Evolutionary conservation across 352 stramenopile genomes (phyloP).

Genomic region (Globisporangium cystogenes): DNA sequence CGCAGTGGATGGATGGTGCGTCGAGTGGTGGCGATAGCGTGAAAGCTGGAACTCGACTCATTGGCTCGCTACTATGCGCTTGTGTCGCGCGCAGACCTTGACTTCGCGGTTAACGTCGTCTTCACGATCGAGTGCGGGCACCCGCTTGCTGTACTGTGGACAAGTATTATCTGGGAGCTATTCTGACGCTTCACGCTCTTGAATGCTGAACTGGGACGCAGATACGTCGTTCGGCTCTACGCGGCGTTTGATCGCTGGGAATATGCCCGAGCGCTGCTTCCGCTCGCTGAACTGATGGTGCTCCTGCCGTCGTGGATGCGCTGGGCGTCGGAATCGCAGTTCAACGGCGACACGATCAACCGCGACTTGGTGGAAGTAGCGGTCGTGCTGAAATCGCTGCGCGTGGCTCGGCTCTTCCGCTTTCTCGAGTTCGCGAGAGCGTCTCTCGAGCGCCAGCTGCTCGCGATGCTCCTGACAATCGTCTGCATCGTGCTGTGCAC

Average conservation of each 20-base stretch:
- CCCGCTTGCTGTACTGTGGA: too few relatives aligned
- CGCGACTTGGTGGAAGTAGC: conserved; percentile 14
- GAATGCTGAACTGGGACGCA: not conserved
- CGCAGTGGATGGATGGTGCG: conserved; percentile 44
- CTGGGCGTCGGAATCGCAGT: not conserved
- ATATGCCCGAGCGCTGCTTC: conserved; percentile 44
- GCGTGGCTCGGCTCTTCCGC: conserved; percentile 66
- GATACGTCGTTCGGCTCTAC: conserved; percentile 56
- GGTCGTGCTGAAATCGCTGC: conserved; percentile 46
- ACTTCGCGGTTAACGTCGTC: conserved; percentile 54
- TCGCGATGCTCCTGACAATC: conserved; percentile 56
- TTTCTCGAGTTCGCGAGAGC: conserved; percentile 71
- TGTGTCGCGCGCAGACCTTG: conserved; percentile 21
- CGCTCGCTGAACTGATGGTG: conserved; percentile 50
- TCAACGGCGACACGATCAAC: conserved; percentile 9
- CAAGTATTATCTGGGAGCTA: too few relatives aligned
- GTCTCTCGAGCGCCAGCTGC: conserved; percentile 62
- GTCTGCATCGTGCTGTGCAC: conserved; percentile 69
- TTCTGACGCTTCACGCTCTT: not conserved
- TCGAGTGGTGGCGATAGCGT: not conserved
- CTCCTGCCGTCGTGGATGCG: conserved; percentile 54
- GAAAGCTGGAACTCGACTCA: not conserved
- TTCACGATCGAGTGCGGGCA: conserved; percentile 63
- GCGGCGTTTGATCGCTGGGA: conserved; percentile 56
- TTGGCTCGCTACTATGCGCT: too few relatives aligned